Evolutionary conservation across 208 protist species (phyloP).

Genomic region (Naegleria lovaniensis): DNA sequence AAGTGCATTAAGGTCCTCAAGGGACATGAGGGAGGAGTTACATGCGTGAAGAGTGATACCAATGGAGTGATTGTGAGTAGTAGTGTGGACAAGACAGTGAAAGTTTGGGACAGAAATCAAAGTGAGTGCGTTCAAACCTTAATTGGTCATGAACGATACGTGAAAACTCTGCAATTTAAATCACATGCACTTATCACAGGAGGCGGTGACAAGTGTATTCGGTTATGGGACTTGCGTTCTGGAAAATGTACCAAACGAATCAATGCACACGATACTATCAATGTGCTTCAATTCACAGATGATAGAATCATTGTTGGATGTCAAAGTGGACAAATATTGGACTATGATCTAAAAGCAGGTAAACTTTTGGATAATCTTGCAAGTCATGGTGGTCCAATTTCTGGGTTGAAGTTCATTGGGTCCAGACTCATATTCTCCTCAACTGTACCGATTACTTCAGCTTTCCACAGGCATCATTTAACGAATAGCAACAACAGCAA

Average conservation of each 20-base stretch:
- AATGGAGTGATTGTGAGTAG: background rate
- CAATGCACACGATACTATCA: background rate
- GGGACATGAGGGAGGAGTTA: background rate
- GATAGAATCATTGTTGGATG: background rate
- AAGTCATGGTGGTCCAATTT: background rate
- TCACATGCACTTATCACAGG: background rate
- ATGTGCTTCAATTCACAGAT: background rate
- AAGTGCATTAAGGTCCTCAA: background rate
- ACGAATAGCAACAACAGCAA: background rate
- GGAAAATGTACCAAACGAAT: background rate
- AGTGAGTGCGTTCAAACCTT: background rate
- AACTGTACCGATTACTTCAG: background rate
- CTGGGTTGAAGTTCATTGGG: background rate
- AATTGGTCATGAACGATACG: background rate
- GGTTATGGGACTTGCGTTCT: slow-evolving; percentile 1
- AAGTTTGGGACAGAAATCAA: background rate
- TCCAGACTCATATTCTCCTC: background rate
- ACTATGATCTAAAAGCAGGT: background rate
- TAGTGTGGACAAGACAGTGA: background rate
- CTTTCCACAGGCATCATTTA: background rate
- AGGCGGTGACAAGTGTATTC: background rate
- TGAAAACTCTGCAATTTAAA: slow-evolving; percentile 12
- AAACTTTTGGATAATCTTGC: background rate
- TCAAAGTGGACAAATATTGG: background rate
- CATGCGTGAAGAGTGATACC: background rate